Base-by-base conservation (phyloP, 345 rosid species). In the Hibiscus trionum region DNA sequence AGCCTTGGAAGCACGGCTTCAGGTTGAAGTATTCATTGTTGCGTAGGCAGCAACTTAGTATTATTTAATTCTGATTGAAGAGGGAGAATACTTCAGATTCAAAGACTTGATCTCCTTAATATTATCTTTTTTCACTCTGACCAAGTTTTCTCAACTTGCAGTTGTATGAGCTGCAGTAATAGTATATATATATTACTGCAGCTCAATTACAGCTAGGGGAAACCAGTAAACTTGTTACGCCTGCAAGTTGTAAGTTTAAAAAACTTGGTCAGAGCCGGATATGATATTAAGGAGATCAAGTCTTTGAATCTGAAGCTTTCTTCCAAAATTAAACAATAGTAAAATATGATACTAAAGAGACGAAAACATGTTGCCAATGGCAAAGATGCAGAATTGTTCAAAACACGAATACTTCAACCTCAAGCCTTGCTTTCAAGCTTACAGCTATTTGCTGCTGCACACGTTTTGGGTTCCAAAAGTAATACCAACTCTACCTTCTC, bases 1-100 rank as follows among this genome's bases (percentile, higher is more conserved):
- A 69, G 31, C 44, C 53, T 53, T 37, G 55, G 0, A 26, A 59
- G 62, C 35, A 11, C 8, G 12, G 9, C 62, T 16, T 9, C 4
- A 4, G 33, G 27, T 55, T 61, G 70, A 69, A 69, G 63, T 61
- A 60, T 64, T n/a, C n/a, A n/a, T n/a, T n/a, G n/a, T n/a, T n/a
- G n/a, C n/a, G n/a, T n/a, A n/a, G n/a, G n/a, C n/a, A n/a, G n/a
- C n/a, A n/a, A n/a, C n/a, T n/a, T n/a, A 53, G 21, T 19, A 53
- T 53, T 53, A 14, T 49, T 49, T 14, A 11, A 49, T 49, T 49
- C 5, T 55, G 58, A 17, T 10, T 53, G 11, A 53, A 53, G 7
- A 53, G 10, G 58, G 8, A 53, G 58, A 53, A 53, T 6, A 53
- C 26, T 17, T 17, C 59, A 55, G 59, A 55, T 19, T 55, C 27